Base-by-base conservation (phyloP, 768 basidiomycete genomes). In the Leucosporidium creatinivorum region DNA sequence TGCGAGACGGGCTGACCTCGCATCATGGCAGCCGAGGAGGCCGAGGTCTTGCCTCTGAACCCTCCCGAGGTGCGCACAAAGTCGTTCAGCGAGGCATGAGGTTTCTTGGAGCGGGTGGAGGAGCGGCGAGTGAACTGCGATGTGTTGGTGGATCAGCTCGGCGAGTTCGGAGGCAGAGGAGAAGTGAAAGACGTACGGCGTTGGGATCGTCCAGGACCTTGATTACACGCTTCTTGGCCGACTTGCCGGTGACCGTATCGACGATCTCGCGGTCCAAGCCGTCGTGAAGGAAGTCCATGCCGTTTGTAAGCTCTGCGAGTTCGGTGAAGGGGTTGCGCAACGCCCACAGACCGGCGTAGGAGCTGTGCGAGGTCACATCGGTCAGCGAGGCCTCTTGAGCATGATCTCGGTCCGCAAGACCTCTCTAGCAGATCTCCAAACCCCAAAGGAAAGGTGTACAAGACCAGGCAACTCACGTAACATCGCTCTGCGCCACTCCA, bases 261-360 rank as follows among this genome's bases (percentile, higher is more conserved):
- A 71, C 61, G n/a, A 71, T 66, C 33, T 71, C 70, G 33, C 39
- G 48, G 33, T 71, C 70, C 36, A 71, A 58, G 44, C 57, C 63
- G 61, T 71, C 70, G 52, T 65, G 51, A 13, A 70, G 48, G 49
- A 67, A 65, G 26, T 49, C 44, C 66, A 67, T 70, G 50, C 63
- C 66, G 26, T 67, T 25, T 21, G 69, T 67, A 55, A 70, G 66
- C 48, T 67, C 70, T 3, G 61, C 63, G 28, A 71, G 57, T 56
- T 71, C 70, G 30, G 64, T 68, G 64, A 68, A 68, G 9, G 67
- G 70, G 39, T 71, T 71, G 12, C 68, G 60, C 0, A 68, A 26
- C 0, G 70, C 70, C 57, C 61, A 71, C 1, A 71, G 47, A 1
- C 70, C 70, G 36, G 69, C 69, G 50, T 70, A 70, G 12, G 63